Evolutionary conservation across 116 monocot genomes (phyloP).

Genomic region (Posidonia oceanica): DNA sequence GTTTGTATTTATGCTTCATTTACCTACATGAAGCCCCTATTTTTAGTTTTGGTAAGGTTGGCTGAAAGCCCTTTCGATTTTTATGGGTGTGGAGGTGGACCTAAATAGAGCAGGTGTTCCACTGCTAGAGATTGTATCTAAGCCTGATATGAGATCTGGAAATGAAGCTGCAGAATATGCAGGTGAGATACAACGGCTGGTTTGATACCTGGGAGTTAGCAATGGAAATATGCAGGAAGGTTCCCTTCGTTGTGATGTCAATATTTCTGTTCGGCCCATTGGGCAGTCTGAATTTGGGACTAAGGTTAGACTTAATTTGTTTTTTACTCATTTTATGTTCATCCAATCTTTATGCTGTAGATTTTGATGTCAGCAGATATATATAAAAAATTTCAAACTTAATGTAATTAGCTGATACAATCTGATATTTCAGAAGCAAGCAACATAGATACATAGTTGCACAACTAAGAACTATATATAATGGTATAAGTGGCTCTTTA

Average conservation of each 20-base stretch:
- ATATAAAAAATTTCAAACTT: too few relatives aligned
- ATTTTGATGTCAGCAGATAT: too few relatives aligned
- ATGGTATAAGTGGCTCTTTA: too few relatives aligned
- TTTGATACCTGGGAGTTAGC: slow-evolving; percentile 84
- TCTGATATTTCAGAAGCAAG: too few relatives aligned
- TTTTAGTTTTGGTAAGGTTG: background rate
- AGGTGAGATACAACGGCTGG: slow-evolving; percentile 83
- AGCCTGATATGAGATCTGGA: slow-evolving; percentile 98
- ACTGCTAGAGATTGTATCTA: slow-evolving; percentile 93
- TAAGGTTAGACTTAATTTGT: slow-evolving; percentile 35
- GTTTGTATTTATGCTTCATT: background rate
- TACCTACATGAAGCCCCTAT: too few relatives aligned
- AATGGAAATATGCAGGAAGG: slow-evolving; percentile 99
- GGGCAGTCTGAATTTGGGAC: slow-evolving; percentile 83
- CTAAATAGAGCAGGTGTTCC: slow-evolving; percentile 97
- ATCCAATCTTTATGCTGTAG: background rate
- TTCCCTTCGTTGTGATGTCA: slow-evolving; percentile 97
- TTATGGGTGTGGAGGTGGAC: slow-evolving; percentile 50
- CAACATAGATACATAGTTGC: too few relatives aligned
- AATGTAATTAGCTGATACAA: too few relatives aligned
- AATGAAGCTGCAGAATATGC: slow-evolving; percentile 95
- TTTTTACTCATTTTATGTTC: background rate
- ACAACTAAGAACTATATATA: too few relatives aligned
- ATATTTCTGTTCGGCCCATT: slow-evolving; percentile 79
- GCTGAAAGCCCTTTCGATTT: background rate